Evolutionary conservation across 2,329 filamentous ascomycete genomes (phyloP).

Genomic region (Ceratocystis eucalypticola): DNA sequence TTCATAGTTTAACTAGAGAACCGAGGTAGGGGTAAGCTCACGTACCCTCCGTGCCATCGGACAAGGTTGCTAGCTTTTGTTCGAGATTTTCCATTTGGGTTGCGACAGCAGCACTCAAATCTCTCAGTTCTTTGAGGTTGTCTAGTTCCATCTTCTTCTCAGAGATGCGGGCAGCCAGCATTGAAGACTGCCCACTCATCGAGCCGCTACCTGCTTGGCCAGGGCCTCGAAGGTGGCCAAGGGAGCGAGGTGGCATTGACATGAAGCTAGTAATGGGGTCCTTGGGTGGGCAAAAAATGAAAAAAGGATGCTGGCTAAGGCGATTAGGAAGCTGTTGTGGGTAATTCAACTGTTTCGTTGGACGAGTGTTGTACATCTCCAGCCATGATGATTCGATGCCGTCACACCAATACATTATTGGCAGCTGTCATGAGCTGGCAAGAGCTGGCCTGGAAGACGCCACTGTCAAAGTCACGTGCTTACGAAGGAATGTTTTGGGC

Average conservation of each 20-base stretch:
- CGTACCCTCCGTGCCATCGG: constrained; percentile 66
- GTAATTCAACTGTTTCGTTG: too few species aligned
- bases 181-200: constrained; percentile 50
- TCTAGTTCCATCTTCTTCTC: constrained; percentile 79
- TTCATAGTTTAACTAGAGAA: not conserved
- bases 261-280: not conserved
- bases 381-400: not conserved
- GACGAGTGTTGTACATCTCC: too few species aligned
- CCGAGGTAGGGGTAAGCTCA: not conserved
- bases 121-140: constrained; percentile 61
- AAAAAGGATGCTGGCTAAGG: not conserved
- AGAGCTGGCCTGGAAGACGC: not conserved
- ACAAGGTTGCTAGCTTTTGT: constrained; percentile 62
- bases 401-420: not conserved
- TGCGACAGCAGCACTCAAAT: constrained; percentile 65
- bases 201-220: constrained; percentile 34
- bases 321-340: too few species aligned
- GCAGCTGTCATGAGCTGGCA: not conserved
- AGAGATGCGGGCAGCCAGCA: constrained; percentile 60
- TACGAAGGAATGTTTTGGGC: not conserved
- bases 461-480: not conserved
- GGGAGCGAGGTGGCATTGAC: constrained; percentile 9
- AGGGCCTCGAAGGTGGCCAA: constrained; percentile 49
- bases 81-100: constrained; percentile 72
- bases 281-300: not conserved